Evolutionary conservation across 768 basidiomycete genomes (phyloP).

Genomic region (Xerocomellus amylosporus): DNA sequence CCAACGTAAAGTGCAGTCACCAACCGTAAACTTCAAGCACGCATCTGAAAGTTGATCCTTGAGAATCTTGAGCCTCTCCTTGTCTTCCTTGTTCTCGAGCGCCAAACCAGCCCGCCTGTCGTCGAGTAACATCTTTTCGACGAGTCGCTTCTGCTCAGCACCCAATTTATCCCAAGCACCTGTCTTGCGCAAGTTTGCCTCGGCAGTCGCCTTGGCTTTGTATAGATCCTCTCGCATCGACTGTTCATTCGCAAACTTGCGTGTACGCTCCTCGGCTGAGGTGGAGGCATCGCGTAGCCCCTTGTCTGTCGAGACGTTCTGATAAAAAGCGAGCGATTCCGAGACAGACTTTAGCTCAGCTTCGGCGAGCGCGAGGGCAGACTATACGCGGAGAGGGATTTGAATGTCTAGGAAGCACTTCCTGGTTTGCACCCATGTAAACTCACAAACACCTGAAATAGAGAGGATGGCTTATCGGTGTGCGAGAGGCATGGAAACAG

Average conservation of each 20-base stretch:
- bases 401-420: constrained; percentile 15
- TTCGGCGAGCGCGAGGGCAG: constrained; percentile 59
- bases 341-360: constrained; percentile 46
- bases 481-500: not conserved
- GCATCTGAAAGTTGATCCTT: constrained; percentile 76
- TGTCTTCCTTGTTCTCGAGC: constrained; percentile 58
- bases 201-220: constrained; percentile 62
- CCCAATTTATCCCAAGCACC: constrained; percentile 59
- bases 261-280: constrained; percentile 60
- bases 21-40: constrained; percentile 71
- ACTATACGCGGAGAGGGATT: constrained; percentile 34
- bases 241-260: constrained; percentile 68
- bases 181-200: constrained; percentile 62
- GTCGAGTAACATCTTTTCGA: constrained; percentile 75
- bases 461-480: not conserved
- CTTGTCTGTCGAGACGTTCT: constrained; percentile 72
- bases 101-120: constrained; percentile 76
- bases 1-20: constrained; percentile 22
- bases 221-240: constrained; percentile 82
- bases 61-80: constrained; percentile 52
- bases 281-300: constrained; percentile 77
- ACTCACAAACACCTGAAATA: constrained; percentile 69
- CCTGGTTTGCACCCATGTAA: not conserved
- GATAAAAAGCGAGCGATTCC: constrained; percentile 72
- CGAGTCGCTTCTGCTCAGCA: constrained; percentile 69